Evolutionary conservation across 495 filamentous ascomycete genomes (phyloP), one percentile per base, ranked within the genome.

Genomic region (Penicillium simplicissimum): DNA sequence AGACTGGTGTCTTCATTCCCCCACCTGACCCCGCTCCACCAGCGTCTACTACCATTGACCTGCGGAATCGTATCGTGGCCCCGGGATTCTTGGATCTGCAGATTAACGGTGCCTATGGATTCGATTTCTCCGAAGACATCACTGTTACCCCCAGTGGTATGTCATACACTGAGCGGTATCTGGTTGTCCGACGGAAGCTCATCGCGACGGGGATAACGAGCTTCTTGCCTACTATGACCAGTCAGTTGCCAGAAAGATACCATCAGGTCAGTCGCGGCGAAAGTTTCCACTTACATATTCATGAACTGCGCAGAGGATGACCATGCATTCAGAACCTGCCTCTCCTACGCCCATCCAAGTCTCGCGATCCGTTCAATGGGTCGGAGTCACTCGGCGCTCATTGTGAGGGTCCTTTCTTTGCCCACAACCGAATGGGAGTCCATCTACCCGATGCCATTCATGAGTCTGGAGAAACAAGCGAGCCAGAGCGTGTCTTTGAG

Each of bases 11-110:
- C 69, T 87, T 91, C 64, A 69, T 91, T 31, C 21, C 69, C 74
- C 58, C 83, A 80, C 64, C 85, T 88, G 67, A 74, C 81, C 54
- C 76, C 81, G 63, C 40, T 8, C 14, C 55, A 9, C 3, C 42
- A 15, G 23, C 17, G 3, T 51, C 63, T 14, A 48, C 63, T 14
- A 48, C 80, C 19, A 72, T 90, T 60, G 79, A 91, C 66, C 82
- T 90, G n/a, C 74, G 81, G 25, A 84, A 85, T 52, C 83, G 84
- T 61, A 88, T 90, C 61, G 58, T 92, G 23, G 80, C 86, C 7
- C 87, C 88, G 0, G 89, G 88, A 28, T 81, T 91, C 64, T 86
- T 91, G 63, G 88, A 91, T 63, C 83, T 88, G 54, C 89, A 92
- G 67, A 82, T 90, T 34, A 92, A 92, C 66, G 89, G 89, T 38